These are phyloP conservation scores for Pseudozyma hubeiensis DNA, from an alignment of 1,284 basidiomycete species.

Conservation along the genomic window DNA sequence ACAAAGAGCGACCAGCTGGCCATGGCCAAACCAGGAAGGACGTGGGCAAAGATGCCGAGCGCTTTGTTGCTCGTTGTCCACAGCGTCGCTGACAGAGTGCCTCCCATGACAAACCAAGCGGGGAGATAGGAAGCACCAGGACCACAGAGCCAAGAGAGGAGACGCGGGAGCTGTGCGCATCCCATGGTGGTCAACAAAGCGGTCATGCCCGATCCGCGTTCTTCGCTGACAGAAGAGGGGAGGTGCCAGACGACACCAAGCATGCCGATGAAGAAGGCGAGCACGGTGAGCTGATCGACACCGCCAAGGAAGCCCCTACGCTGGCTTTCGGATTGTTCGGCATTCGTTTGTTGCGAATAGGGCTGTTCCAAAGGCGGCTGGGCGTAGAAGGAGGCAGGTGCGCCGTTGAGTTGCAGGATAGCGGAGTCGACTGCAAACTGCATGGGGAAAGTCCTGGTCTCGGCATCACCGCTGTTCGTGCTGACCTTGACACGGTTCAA, in stretches of 20 bases:
- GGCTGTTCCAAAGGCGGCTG: slow-evolving; percentile 74
- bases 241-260: slow-evolving; percentile 76
- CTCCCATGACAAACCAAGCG: slow-evolving; percentile 76
- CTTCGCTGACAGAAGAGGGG: slow-evolving; percentile 69
- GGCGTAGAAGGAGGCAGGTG: slow-evolving; percentile 67
- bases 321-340: slow-evolving; percentile 74
- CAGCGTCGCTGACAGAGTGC: slow-evolving; percentile 76
- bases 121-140: slow-evolving; percentile 72
- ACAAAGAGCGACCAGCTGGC: slow-evolving; percentile 79
- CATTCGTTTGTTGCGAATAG: slow-evolving; percentile 77
- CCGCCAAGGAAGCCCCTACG: slow-evolving; percentile 70
- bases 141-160: slow-evolving; percentile 41
- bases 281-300: slow-evolving; percentile 23
- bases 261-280: slow-evolving; percentile 74
- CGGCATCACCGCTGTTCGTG: slow-evolving; percentile 77
- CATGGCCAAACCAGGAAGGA: slow-evolving; percentile 77
- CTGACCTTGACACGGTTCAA: slow-evolving; percentile 76
- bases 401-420: slow-evolving; percentile 72
- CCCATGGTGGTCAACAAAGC: slow-evolving; percentile 45
- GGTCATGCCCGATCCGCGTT: slow-evolving; percentile 43
- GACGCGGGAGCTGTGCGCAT: slow-evolving; percentile 37
- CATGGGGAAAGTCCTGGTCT: slow-evolving; percentile 77
- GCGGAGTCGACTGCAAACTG: slow-evolving; percentile 82
- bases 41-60: slow-evolving; percentile 76
- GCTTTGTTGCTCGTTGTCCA: slow-evolving; percentile 76